Evolutionary conservation across 768 basidiomycete genomes (phyloP), one percentile per base, ranked within the genome.

Genomic region (Suillus placidus): DNA sequence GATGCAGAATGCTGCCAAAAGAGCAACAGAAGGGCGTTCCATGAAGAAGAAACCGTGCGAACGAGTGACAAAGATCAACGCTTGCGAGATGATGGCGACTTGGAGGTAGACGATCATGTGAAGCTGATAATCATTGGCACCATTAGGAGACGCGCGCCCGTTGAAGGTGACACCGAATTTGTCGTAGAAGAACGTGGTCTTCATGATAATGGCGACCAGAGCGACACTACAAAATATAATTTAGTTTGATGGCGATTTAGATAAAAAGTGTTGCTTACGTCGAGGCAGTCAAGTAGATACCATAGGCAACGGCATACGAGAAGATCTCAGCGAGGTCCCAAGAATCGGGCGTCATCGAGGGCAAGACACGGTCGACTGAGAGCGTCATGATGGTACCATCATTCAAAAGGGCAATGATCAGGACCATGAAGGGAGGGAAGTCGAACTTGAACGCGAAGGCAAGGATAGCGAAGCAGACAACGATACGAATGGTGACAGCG

Each of bases 351-450:
- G 91, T 91, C 80, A 83, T 89, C 43, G 94, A 95, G 26, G 97
- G 97, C 71, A 99, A 80, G 64, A 98, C 97, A 75, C 97, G 93
- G 79, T 99, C 97, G 51, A 97, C 91, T 6, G 92, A 94, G 65
- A 98, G 85, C 8, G 97, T 99, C 95, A 99, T 97, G 85, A 99
- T 98, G 68, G 97, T 98, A 76, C 97, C 97, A 76, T 99, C 97
- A 79, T 99, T 99, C 71, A 97, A 83, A 43, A 98, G 85, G 65
- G 97, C 97, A 70, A 99, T 95, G 79, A 98, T 94, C 78, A 99
- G 91, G 71, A 99, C 89, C 97, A 98, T 99, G 88, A 99, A 99
- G 14, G 97, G 95, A 70, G 97, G 97, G 94, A 99, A 99, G 80
- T 97, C 92, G 80, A 97, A 95, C 84, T 90, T 88, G 89, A 95